Evolutionary conservation across 768 basidiomycete species (phyloP), one percentile per base, ranked within the genome.

Genomic region (Leccinum barrowsii): DNA sequence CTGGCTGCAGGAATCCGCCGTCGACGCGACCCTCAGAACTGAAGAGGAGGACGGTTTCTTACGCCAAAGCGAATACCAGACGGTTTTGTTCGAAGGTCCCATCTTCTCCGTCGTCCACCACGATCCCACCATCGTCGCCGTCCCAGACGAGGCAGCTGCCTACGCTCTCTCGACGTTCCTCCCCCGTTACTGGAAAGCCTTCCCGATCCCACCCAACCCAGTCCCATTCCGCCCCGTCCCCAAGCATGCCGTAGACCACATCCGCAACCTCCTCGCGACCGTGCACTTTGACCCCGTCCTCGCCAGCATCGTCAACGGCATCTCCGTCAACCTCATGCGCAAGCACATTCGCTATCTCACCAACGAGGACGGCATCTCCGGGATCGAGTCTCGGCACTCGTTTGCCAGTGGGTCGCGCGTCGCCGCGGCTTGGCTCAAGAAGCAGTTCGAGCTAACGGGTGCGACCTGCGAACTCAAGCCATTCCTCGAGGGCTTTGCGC

Each of bases 321-420:
- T 96, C 56, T 88, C 87, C 30, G 63, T 87, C 13, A 70, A 80
- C 10, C 81, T 85, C 63, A 83, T 96, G 74, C 77, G 77, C 58
- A 78, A 81, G 46, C 89, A 92, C 71, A 80, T 94, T 49, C 81
- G 85, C 53, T 94, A 84, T 70, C 83, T 97, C 58, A 93, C 94
- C 0, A 93, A 92, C 51, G 94, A 97, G 70, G 85, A 87, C 63
- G 78, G 75, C n/a, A 72, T 74, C 44, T 91, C 89, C 8, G 82
- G 82, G 11, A 89, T 95, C 63, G 62, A 84, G 30, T 87, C 86
- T 1, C 81, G 94, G n/a, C 92, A 94, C 68, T 90, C 90, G 8
- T 96, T 94, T 46, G 85, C 92, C 4, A 64, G 3, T 90, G 91
- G 90, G 10, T 57, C 68, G 21, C 66, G 60, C 3, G 56, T 65